Evolutionary conservation across 208 protist genomes (phyloP).

Genomic region (Tetramitus jugosus): DNA sequence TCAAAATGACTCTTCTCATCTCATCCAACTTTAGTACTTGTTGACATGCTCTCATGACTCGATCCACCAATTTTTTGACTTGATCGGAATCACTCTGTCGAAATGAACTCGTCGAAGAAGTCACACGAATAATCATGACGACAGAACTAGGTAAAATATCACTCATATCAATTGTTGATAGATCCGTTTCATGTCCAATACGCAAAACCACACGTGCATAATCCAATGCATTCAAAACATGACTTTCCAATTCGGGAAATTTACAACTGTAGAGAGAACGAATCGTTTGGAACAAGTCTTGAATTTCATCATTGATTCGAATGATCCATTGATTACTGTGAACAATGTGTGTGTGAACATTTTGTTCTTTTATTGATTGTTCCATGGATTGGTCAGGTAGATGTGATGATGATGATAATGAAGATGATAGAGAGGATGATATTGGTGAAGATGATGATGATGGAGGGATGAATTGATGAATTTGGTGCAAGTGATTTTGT

Average conservation of each 20-base stretch:
- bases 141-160: neutral
- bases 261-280: conserved; percentile 1
- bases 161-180: neutral
- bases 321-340: neutral
- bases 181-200: neutral
- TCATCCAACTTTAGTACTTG: neutral
- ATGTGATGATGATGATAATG: too few relatives aligned
- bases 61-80: neutral
- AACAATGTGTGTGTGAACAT: neutral
- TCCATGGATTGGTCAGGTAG: too few relatives aligned
- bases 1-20: neutral
- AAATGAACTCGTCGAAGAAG: neutral
- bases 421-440: too few relatives aligned
- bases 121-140: conserved; percentile 2
- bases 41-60: neutral
- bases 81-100: neutral
- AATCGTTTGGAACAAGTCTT: neutral
- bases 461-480: too few relatives aligned
- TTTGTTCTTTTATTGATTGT: too few relatives aligned
- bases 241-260: conserved; percentile 13
- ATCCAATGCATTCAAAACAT: neutral
- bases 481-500: too few relatives aligned
- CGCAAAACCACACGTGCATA: neutral
- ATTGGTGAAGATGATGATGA: too few relatives aligned
- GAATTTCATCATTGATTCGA: neutral